Evolutionary conservation across 1,139 yeast species (phyloP), one percentile per base, ranked within the genome.

Genomic region (Saccharomyces hybrid): DNA sequence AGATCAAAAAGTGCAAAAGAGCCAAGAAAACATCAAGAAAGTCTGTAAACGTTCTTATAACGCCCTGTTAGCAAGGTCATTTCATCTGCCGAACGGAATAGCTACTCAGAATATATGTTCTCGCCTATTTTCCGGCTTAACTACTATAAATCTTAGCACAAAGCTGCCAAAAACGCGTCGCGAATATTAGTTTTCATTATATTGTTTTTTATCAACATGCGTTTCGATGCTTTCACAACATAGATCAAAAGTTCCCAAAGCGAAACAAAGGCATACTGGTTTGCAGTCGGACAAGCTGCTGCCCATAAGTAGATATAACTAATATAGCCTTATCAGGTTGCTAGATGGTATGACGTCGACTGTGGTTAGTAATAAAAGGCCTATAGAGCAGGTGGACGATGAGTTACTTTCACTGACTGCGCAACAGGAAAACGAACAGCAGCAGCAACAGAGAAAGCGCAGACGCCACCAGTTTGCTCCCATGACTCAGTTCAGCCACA

Each of bases 401-500:
- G 62, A 60, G 23, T 46, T 62, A 31, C 49, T 60, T 28, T 48
- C 55, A n/a, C 44, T 59, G 23, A 54, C 61, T 16, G 58, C 59
- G 1, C 55, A 54, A n/a, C 55, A 55, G 9, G 48, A 50, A 14
- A 42, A 54, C 23, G 51, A 53, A 9, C 49, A 53, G 23, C 46
- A 51, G 14, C 52, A 48, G 13, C 58, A 53, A 8, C 49, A 23
- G 4, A 56, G 47, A 11, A 58, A 58, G 46, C 62, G 54, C 48
- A 57, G 66, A 52, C 58, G 60, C 16, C 61, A 57, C 25, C 55
- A 55, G 19, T 62, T 52, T 55, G 62, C 62, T 31, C 59, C 68
- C 0, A 68, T 68, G 71, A 67, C 71, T 3, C 71, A 68, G 50
- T 60, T 60, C 46, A 55, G 47, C 19, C 47, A 51, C 14, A 48